Base-by-base conservation (phyloP, 306 rosid genomes). In the Citrullus colocynthis region DNA sequence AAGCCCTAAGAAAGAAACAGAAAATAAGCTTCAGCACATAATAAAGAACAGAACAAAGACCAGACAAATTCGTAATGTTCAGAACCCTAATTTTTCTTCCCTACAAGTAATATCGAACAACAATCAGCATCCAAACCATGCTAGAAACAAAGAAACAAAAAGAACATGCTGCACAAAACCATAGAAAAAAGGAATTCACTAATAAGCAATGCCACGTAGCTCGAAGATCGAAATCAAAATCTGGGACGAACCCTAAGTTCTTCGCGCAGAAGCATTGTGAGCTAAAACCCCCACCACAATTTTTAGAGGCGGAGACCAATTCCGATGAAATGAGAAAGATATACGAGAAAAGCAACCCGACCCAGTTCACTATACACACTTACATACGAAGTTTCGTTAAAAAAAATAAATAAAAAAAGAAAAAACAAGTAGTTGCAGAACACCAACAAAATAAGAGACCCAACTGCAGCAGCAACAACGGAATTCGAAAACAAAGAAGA, bases 51-150 rank as follows among this genome's bases (percentile, higher is more conserved):
- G 28, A 49, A 72, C 54, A 54, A 70, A 37, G 18, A 48, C 34
- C 58, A 1, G 5, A 14, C 57, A 52, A 72, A 72, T 28, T 48
- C 17, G 49, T 7, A 13, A 45, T 7, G 77, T 51, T 16, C 45
- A 73, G 60, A 73, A 49, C 77, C 77, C 77, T 73, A 51, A 73
- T 73, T 73, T 73, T 1, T 16, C 16, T 15, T 30, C 10, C 77
- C 44, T 17, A n/a, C 49, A 66, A 18, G 52, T 66, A 4, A 66
- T 66, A 41, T 66, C 6, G 15, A 17, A 49, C 77, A 7, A 30
- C 60, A 30, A 73, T 48, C 77, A 49, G 13, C 3, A 48, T 15
- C 37, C 75, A 45, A 45, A 48, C 18, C 24, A 24, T 15, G 59
- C 60, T 11, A 73, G 44, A 49, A 73, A n/a, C 16, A 49, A 48